Evolutionary conservation across 2,329 filamentous ascomycete species (phyloP), one percentile per base, ranked within the genome.

Genomic region (Aspergillus arachidicola): DNA sequence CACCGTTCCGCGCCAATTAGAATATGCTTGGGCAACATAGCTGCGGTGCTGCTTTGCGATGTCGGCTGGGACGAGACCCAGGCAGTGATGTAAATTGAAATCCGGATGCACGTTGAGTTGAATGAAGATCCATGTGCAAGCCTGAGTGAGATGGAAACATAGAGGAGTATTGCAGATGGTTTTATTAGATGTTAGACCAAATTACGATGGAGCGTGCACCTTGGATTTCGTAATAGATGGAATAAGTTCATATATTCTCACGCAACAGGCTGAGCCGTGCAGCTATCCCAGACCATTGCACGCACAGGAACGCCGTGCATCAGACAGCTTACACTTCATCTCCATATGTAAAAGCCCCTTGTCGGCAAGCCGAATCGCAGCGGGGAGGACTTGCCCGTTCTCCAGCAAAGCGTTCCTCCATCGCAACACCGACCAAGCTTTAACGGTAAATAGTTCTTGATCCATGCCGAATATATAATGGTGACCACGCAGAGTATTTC

Each of bases 401-500:
- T 43, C 11, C 6, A 43, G 19, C 19, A 9, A 21, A 43, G 41
- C 9, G 9, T 43, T 16, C 1, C 5, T 2, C 14, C 14, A 30
- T 32, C 1, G 26, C 6, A 30, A 4, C 7, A 30, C 3, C 6
- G 26, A 7, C 26, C 19, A 11, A 28, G 16, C 26, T n/a, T 16
- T n/a, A 32, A 54, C 6, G 4, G 19, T n/a, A 14, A 1, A 54
- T 36, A 36, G 12, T 7, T 9, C 4, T 21, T n/a, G 10, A 11
- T 23, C 12, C 9, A 23, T 58, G n/a, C 23, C 4, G 3, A 23
- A 16, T 16, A n/a, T 30, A 64, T 56, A n/a, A 65, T 65, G 58
- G 60, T 58, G 1, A 57, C 66, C 4, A 61, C 64, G 7, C 61
- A 64, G 16, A 57, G 60, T 32, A 60, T 65, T 30, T 72, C 69